These are phyloP conservation scores for Aspergillus caelatus DNA, from an alignment of 2,329 filamentous ascomycete genomes.

Conservation along the genomic window DNA sequence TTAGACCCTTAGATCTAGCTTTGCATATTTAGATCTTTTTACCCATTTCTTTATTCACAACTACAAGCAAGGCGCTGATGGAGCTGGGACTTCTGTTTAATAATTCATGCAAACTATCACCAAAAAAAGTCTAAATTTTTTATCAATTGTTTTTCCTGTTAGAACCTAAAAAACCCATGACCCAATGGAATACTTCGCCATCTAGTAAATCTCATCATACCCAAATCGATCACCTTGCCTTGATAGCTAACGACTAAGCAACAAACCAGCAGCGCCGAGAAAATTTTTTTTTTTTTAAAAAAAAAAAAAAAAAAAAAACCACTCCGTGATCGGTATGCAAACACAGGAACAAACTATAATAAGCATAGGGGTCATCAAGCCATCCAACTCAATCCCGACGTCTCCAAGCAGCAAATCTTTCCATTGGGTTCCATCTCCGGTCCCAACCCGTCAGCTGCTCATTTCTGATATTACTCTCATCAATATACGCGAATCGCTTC, in stretches of 20 bases:
- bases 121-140: not conserved
- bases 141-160: not conserved
- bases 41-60: slow-evolving; percentile 14
- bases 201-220: not conserved
- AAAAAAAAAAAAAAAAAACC: too few species aligned
- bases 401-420: slow-evolving; percentile 34
- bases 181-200: not conserved
- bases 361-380: not conserved
- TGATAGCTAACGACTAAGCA: not conserved
- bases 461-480: slow-evolving; percentile 20
- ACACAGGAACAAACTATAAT: not conserved
- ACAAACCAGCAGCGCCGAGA: not conserved
- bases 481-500: slow-evolving; percentile 29
- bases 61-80: slow-evolving; percentile 34
- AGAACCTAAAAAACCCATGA: not conserved
- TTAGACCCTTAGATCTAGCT: slow-evolving; percentile 20
- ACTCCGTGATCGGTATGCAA: not conserved
- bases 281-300: too few species aligned
- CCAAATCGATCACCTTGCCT: not conserved
- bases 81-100: slow-evolving; percentile 24
- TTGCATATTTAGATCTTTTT: slow-evolving; percentile 19
- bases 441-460: slow-evolving; percentile 40
- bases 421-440: slow-evolving; percentile 39
- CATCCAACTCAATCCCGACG: slow-evolving; percentile 15
- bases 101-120: slow-evolving; percentile 4